Percentiles rank a stretch among this genome's conserved stretches.
Conservation (phyloP, 768 basidiomycete species). For the Scleroderma citrinum region DNA sequence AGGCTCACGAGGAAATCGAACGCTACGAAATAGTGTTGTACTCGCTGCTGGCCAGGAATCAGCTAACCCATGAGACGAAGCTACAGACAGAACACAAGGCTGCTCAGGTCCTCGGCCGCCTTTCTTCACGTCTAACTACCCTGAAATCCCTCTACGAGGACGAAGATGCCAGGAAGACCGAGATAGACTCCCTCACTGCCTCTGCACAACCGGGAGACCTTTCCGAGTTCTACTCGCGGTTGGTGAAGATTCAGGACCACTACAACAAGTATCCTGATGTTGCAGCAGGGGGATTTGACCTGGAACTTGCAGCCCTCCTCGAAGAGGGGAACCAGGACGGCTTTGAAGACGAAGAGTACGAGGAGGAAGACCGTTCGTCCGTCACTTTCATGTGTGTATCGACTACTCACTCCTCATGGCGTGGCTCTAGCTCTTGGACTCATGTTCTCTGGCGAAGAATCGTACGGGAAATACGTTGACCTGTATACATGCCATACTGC, state of each 20-base stretch:
- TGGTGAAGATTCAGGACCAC: conserved; percentile 95
- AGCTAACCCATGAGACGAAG: conserved; percentile 53
- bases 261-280: conserved; percentile 93
- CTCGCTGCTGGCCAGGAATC: conserved; percentile 67
- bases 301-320: conserved; percentile 75
- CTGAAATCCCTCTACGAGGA: conserved; percentile 76
- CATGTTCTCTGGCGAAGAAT: conserved; percentile 94
- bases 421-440: conserved; percentile 58
- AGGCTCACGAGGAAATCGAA: conserved; percentile 94
- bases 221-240: conserved; percentile 91
- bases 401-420: conserved; percentile 4
- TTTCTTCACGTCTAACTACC: conserved; percentile 59
- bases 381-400: neutral
- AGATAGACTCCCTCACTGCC: conserved; percentile 58
- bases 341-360: conserved; percentile 59
- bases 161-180: conserved; percentile 62
- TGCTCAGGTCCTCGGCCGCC: conserved; percentile 81
- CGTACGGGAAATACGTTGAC: conserved; percentile 92
- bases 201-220: conserved; percentile 63
- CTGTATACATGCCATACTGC: conserved; percentile 82
- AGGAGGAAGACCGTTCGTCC: conserved; percentile 82
- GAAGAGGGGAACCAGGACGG: conserved; percentile 70
- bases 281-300: conserved; percentile 72
- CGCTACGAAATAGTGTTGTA: conserved; percentile 85
- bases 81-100: conserved; percentile 86